Evolutionary conservation across 805 yeast species (phyloP).

Genomic region (Kurtzmaniella fragi): DNA sequence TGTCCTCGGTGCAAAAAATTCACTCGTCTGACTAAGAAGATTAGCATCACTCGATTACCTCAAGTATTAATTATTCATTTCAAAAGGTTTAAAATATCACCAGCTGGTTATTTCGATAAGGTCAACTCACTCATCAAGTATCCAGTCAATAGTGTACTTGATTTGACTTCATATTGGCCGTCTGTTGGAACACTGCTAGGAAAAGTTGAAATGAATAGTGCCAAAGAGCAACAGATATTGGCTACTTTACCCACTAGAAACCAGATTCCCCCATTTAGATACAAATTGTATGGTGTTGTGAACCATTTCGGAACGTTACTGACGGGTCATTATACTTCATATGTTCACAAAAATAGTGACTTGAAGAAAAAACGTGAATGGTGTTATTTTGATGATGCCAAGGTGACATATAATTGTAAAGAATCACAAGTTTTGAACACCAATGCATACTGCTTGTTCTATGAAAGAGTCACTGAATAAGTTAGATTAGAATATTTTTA

Average conservation of each 20-base stretch:
- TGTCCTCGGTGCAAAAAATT: conserved; percentile 71
- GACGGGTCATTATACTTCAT: conserved; percentile 88
- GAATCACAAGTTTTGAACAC: conserved; percentile 54
- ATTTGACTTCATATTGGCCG: conserved; percentile 74
- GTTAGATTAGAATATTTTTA: background rate
- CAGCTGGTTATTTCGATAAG: conserved; percentile 48
- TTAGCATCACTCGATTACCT: conserved; percentile 75
- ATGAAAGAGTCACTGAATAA: conserved; percentile 41
- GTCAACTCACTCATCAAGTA: conserved; percentile 62
- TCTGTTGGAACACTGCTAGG: conserved; percentile 26
- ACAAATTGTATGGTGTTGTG: conserved; percentile 74
- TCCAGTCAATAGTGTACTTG: conserved; percentile 53
- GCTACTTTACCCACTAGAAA: conserved; percentile 58
- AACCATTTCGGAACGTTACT: conserved; percentile 78
- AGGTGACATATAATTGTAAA: conserved; percentile 49
- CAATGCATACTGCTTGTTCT: conserved; percentile 82
- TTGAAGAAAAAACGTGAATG: conserved; percentile 51
- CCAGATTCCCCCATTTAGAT: conserved; percentile 76
- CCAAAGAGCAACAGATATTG: conserved; percentile 40
- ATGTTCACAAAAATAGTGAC: conserved; percentile 52
- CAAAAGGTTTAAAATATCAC: conserved; percentile 61
- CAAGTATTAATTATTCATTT: conserved; percentile 75
- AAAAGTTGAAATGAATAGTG: conserved; percentile 25
- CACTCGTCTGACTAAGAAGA: conserved; percentile 60
- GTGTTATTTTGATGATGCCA: conserved; percentile 81